A percentile compares a stretch with the other conserved stretches of the same genome.
These are phyloP conservation scores for Trichoderma virens DNA, from an alignment of 495 filamentous ascomycete genomes.

Conservation along the genomic window DNA sequence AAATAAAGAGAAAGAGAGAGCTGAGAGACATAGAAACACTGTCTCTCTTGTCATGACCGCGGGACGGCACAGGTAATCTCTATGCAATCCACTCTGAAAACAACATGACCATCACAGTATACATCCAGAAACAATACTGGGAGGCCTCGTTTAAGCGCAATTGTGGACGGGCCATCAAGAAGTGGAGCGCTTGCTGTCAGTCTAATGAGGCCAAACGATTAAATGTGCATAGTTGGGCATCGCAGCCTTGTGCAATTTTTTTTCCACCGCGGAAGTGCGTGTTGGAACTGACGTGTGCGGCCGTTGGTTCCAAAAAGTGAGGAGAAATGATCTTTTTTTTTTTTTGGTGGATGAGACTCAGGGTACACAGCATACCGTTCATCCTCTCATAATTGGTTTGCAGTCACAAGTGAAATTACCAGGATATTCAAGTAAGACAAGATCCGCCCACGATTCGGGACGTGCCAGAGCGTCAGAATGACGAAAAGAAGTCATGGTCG, in stretches of 20 bases:
- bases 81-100: background rate
- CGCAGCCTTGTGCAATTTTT: slow-evolving; percentile 5
- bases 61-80: background rate
- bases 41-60: background rate
- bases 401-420: background rate
- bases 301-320: background rate
- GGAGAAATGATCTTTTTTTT: background rate
- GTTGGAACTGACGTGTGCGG: background rate
- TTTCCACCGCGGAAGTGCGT: background rate
- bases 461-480: slow-evolving; percentile 4
- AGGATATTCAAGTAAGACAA: slow-evolving; percentile 8
- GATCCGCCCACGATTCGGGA: background rate
- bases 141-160: slow-evolving; percentile 6
- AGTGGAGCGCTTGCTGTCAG: slow-evolving; percentile 5
- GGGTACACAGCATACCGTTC: background rate
- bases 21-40: background rate
- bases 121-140: background rate
- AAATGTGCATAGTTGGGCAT: slow-evolving; percentile 5
- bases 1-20: background rate
- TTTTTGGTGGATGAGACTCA: background rate
- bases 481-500: background rate
- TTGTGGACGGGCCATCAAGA: slow-evolving; percentile 3
- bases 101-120: background rate
- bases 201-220: background rate
- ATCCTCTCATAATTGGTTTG: background rate